These are phyloP conservation scores for Conticribra guillardii DNA, from an alignment of 108 stramenopile genomes.

Conservation along the genomic window DNA sequence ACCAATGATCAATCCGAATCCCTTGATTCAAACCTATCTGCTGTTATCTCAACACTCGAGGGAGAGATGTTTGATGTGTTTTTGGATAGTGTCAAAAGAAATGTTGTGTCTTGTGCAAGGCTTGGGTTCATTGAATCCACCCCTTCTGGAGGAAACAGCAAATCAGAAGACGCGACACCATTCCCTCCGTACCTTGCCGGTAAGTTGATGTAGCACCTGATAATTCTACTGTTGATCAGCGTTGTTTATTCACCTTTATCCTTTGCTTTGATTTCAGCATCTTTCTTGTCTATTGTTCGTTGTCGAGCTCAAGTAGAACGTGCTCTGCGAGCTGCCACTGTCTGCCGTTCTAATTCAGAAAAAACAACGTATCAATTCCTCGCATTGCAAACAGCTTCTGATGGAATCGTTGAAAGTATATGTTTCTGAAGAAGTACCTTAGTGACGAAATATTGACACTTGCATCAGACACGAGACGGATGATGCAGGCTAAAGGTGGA, in stretches of 20 bases:
- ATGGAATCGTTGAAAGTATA: constrained; percentile 83
- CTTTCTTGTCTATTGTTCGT: constrained; percentile 81
- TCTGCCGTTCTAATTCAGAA: constrained; percentile 60
- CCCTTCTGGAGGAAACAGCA: constrained; percentile 9
- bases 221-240: too few relatives aligned
- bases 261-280: constrained; percentile 17
- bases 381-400: constrained; percentile 82
- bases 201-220: too few relatives aligned
- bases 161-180: constrained; percentile 30
- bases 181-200: constrained; percentile 88
- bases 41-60: constrained; percentile 76
- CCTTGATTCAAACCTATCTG: constrained; percentile 76
- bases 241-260: not conserved
- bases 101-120: constrained; percentile 64
- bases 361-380: constrained; percentile 75
- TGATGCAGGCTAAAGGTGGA: constrained; percentile 70
- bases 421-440: constrained; percentile 79
- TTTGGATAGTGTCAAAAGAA: constrained; percentile 71
- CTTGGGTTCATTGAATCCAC: constrained; percentile 63
- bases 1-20: constrained; percentile 62
- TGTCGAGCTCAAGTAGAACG: constrained; percentile 90
- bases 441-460: constrained; percentile 52
- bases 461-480: constrained; percentile 65
- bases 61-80: constrained; percentile 87
- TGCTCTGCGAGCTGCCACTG: constrained; percentile 66